Base-by-base conservation (phyloP, 108 stramenopile species). In the Epipyxis sp. region DNA sequence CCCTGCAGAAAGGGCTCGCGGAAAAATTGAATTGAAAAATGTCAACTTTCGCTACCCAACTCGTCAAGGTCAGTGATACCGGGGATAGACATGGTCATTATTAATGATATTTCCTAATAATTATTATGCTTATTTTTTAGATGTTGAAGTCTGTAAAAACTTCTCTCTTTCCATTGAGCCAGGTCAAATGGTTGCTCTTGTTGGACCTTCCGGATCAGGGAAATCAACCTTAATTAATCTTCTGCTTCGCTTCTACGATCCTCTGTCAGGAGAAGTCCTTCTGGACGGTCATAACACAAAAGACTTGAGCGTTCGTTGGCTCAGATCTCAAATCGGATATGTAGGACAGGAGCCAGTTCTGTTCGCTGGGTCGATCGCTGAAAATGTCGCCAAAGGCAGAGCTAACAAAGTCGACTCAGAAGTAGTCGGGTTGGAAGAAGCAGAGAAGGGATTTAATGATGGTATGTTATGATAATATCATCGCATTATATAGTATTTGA, bases 1-100 rank as follows among this genome's bases (percentile, higher is more conserved):
- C 6, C 46, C 46, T 6, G 20, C 6, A 20, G 13, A 50, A 50
- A 50, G 20, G 13, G 20, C 6, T 13, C 61, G 25, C 13, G 93
- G 93, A 1, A 61, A 77, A 6, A 84, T 92, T 35, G 76, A 59
- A 1, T 88, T 93, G 54, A 59, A 86, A 40, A 79, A 91, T 68
- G 90, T 98, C 1, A 72, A 78, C 1, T 99, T 99, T 85, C 78
- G 88, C 32, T 99, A 98, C 80, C 93, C 96, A 1, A 86, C 94
- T 34, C 81, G 97, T 77, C 94, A 95, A n/a, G n/a, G n/a, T n/a
- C n/a, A n/a, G n/a, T 2, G 86, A 92, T 40, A 72, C 80, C 37
- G n/a, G n/a, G n/a, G n/a, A n/a, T n/a, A n/a, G n/a, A n/a, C n/a
- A n/a, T n/a, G n/a, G n/a, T n/a, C n/a, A n/a, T n/a, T n/a, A n/a